Base-by-base conservation (phyloP, 768 basidiomycete species). In the Pleurotus platypus region DNA sequence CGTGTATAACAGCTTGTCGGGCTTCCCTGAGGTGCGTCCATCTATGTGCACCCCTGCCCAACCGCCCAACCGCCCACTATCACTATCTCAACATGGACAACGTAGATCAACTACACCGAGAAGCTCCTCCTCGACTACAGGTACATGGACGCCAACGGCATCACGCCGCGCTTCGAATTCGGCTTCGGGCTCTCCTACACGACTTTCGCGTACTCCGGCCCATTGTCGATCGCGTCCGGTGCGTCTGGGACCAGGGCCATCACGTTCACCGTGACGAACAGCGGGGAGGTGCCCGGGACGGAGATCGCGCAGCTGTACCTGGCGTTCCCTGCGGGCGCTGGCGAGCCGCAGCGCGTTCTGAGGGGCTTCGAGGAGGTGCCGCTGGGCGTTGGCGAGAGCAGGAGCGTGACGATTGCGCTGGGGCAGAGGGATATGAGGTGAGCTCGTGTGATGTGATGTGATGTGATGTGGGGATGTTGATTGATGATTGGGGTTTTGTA, bases 121-220 rank as follows among this genome's bases (percentile, higher is more conserved):
- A 74, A 76, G 48, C 75, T 90, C 49, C 67, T 81, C 51, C 85
- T 92, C 58, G 90, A 90, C 66, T 90, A 92, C 63, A 77, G 87
- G 9, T 77, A 81, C 69, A 88, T 89, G 60, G 87, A 89, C 55
- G 77, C 84, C 55, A 79, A 85, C 56, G 71, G 30, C 35, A 56
- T 56, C 55, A 56, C 42, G 0, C 55, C 55, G 2, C 55, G 55
- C 13, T 56, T 56, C 43, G 55, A 56, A 56, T 56, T 56, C 43
- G 55, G 55, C 13, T 56, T 46, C 45, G 55, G 55, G 2, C 27
- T 56, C 71, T 84, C 82, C 2, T 92, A 90, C 68, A 89, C 90
- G 47, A 81, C 78, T 0, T 92, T 91, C 68, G 65, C 75, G 3
- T 90, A 88, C 67, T 81, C 84, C 7, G 68, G 38, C 39, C 51